Evolutionary conservation across 768 basidiomycete genomes (phyloP), one percentile per base, ranked within the genome.

Genomic region (Tylopilus rubrobrunneus): DNA sequence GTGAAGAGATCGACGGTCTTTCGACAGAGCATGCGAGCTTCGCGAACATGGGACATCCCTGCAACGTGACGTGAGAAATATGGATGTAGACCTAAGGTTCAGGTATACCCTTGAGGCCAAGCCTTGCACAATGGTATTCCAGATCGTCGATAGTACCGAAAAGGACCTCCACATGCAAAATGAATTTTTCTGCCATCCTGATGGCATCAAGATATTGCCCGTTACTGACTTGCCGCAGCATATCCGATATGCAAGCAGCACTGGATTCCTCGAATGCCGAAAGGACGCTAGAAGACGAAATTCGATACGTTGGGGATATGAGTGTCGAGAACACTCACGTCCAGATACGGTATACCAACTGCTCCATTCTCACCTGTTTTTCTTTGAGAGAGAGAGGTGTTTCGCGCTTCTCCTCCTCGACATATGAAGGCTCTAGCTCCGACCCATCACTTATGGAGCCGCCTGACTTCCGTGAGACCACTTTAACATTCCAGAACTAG

Each of bases 241-340:
- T 99, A 70, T 98, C 97, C 27, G 94, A 97, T 61, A 99, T 99
- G 73, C 96, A 96, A 8, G 96, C 95, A 23, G 97, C 97, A 62
- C 92, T 94, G n/a, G 92, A 96, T 73, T 99, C 97, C 70, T 99
- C 97, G 59, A 98, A 99, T 5, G 96, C 92, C 25, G 94, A 97
- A 36, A 99, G 79, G 36, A 98, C 94, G 46, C 89, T 92, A 58
- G 46, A 62, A 55, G 28, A 41, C 31, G 52, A 45, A 10, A 45
- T 62, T 33, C 56, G 58, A 59, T 58, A 44, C 50, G 10, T 25
- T 3, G 36, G 42, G 40, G 36, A 36, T 25, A 49, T 43, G 12
- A 31, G 36, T 29, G 46, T 36, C 48, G 29, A 57, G 48, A 57
- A 23, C n/a, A 60, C 89, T 74, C 65, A 91, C 89, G 95, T 97